These are phyloP conservation scores for Myriangium duriaei DNA, from an alignment of 2,329 filamentous ascomycete species.

Conservation along the genomic window DNA sequence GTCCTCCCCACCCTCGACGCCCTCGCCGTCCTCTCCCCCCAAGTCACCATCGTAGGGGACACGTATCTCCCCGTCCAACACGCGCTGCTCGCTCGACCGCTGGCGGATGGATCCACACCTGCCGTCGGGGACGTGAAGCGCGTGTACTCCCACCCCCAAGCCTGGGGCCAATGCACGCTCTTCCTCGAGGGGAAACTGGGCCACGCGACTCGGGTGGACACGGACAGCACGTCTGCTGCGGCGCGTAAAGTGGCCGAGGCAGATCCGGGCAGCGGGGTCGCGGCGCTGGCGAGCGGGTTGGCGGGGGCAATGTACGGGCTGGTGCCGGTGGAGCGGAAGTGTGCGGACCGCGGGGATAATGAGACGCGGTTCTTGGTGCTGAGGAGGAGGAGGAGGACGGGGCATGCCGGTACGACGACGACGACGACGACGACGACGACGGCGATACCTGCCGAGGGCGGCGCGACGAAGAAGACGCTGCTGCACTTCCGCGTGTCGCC, in stretches of 20 bases:
- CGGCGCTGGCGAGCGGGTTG: conserved; percentile 65
- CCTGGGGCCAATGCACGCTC: conserved; percentile 75
- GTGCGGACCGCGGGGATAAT: conserved; percentile 65
- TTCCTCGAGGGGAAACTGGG: conserved; percentile 63
- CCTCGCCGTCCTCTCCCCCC: conserved; percentile 65
- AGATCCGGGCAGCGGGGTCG: conserved; percentile 30
- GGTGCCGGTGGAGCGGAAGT: conserved; percentile 53
- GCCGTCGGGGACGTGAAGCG: conserved; percentile 53
- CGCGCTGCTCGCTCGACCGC: conserved; percentile 54
- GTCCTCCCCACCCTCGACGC: conserved; percentile 85
- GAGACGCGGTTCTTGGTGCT: conserved; percentile 69
- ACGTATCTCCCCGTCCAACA: conserved; percentile 81
- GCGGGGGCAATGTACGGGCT: conserved; percentile 59
- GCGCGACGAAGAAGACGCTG: conserved; percentile 29
- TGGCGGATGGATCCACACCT: conserved; percentile 2
- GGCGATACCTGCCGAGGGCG: neutral
- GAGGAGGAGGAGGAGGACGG: conserved; percentile 18
- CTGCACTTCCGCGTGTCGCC: conserved; percentile 67
- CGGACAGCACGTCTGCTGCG: conserved; percentile 72
- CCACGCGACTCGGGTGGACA: conserved; percentile 67
- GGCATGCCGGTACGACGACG: neutral
- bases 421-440: neutral
- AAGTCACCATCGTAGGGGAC: conserved; percentile 69
- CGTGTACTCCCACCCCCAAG: conserved; percentile 89
- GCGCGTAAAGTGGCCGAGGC: conserved; percentile 56